Base-by-base conservation (phyloP, 2,329 filamentous ascomycete genomes). In the Lachnellula cervina region DNA sequence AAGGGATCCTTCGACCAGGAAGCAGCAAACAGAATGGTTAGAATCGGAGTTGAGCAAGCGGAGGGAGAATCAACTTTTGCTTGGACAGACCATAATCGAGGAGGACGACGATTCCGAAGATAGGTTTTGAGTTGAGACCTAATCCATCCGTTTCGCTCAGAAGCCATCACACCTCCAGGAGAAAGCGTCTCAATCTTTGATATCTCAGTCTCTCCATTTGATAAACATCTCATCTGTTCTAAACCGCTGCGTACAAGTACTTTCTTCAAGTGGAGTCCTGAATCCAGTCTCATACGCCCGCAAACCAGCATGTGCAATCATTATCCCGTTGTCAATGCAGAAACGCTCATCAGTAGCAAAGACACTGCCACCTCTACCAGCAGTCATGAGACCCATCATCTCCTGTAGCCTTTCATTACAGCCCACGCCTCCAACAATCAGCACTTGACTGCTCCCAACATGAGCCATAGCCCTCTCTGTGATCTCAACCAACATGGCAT, bases 281-380 rank as follows among this genome's bases (percentile, higher is more conserved):
- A 90, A 91, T 1, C 93, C 93, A 16, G 85, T 92, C 71, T 86
- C 79, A 70, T 88, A 94, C 1, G 92, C 92, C 66, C 97, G 71
- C 65, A 99, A 73, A 2, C 94, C 94, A 2, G 94, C 94, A 72
- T 99, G 93, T 1, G 94, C 94, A 75, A 99, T 99, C 94, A 99
- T 99, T 69, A 99, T 97, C 49, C 94, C 94, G 67, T 99, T 99
- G 73, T 99, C 94, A 65, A 99, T 99, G 71, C 94, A 99, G 71
- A 96, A 99, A 46, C 94, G 80, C 77, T 99, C 94, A 70, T 99
- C 94, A 0, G 93, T 97, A 23, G 94, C 92, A 74, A 89, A 97
- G 3, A 97, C 90, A 66, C 84, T 92, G 4, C 94, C 94, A 52
- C 91, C 90, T 38, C 94, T 78, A 71, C 96, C 92, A 45, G 78